phyloP scores from a whole-genome alignment of 345 rosid species.

The Arabidopsis suecica region DNA sequence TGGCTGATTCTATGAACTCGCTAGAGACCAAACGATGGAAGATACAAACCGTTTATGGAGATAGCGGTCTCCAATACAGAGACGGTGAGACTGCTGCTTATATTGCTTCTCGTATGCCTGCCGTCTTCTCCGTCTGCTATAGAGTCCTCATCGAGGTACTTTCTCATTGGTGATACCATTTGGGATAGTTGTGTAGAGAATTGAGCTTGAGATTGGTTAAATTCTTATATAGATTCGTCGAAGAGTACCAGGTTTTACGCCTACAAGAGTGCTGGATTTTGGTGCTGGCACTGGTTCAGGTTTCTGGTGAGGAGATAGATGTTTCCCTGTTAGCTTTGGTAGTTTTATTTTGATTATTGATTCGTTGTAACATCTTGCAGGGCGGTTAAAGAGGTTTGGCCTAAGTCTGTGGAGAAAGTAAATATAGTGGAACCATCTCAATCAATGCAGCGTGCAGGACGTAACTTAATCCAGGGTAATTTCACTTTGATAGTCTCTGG shows the following conservation, averaged over 20 bases:
- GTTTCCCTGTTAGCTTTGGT: neutral
- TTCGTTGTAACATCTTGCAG: slow-evolving; percentile 45
- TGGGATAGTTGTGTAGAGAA: neutral
- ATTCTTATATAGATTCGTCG: slow-evolving; percentile 57
- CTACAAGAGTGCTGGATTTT: slow-evolving; percentile 79
- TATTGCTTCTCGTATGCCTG: slow-evolving; percentile 96
- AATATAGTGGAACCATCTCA: slow-evolving; percentile 94
- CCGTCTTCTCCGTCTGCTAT: slow-evolving; percentile 83
- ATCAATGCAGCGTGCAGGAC: slow-evolving; percentile 96
- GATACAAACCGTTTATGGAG: slow-evolving; percentile 82
- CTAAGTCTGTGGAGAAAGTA: slow-evolving; percentile 67
- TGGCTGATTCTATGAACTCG: slow-evolving; percentile 83
- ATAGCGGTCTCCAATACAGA: slow-evolving; percentile 73
- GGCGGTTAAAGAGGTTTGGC: slow-evolving; percentile 95
- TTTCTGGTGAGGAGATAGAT: slow-evolving; percentile 65
- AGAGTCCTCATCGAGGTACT: slow-evolving; percentile 83
- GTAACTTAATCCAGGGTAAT: slow-evolving; percentile 75
- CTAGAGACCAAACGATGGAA: slow-evolving; percentile 86
- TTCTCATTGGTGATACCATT: neutral
- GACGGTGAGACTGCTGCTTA: slow-evolving; percentile 91
- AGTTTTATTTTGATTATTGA: neutral
- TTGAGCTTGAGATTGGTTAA: neutral
- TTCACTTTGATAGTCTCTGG: neutral
- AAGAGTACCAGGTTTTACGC: slow-evolving; percentile 76
- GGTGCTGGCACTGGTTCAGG: slow-evolving; percentile 98